Conservation (phyloP, 2,329 filamentous ascomycete species). For the Dryadomyces quercus-mongolicae region DNA sequence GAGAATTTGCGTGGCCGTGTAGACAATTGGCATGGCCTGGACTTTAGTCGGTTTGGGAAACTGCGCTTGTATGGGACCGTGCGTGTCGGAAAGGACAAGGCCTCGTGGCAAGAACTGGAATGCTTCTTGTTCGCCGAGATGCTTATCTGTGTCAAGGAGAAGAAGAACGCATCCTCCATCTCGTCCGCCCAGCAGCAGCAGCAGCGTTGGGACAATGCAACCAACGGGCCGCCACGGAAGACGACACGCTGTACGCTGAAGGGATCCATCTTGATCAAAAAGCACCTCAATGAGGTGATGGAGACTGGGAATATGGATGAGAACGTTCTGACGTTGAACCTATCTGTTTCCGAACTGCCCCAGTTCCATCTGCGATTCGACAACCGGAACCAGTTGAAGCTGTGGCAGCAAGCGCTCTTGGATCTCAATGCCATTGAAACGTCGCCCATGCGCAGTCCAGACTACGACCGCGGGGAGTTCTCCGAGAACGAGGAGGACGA, state of each 20-base stretch:
- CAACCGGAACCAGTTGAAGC: conserved; percentile 69
- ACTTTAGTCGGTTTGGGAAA: conserved; percentile 88
- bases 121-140: conserved; percentile 97
- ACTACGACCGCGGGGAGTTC: conserved; percentile 64
- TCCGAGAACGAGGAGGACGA: conserved; percentile 87
- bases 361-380: conserved; percentile 90
- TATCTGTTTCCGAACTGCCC: conserved; percentile 84
- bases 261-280: conserved; percentile 95
- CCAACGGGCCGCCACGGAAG: conserved; percentile 39
- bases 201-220: conserved; percentile 53
- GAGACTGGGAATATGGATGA: conserved; percentile 64
- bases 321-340: conserved; percentile 72
- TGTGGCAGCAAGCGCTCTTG: conserved; percentile 78
- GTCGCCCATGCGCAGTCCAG: conserved; percentile 53
- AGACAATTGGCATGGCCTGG: conserved; percentile 95
- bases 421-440: conserved; percentile 66
- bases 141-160: conserved; percentile 99
- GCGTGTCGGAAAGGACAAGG: conserved; percentile 87
- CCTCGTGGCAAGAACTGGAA: conserved; percentile 95
- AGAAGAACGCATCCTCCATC: conserved; percentile 46
- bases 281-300: conserved; percentile 80
- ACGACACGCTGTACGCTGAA: conserved; percentile 77
- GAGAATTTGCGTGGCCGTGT: conserved; percentile 78
- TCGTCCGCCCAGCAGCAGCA: conserved; percentile 20
- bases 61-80: conserved; percentile 80